Evolutionary conservation across 2,329 filamentous ascomycete genomes (phyloP).

Genomic region (Botryosphaeria dothidea): DNA sequence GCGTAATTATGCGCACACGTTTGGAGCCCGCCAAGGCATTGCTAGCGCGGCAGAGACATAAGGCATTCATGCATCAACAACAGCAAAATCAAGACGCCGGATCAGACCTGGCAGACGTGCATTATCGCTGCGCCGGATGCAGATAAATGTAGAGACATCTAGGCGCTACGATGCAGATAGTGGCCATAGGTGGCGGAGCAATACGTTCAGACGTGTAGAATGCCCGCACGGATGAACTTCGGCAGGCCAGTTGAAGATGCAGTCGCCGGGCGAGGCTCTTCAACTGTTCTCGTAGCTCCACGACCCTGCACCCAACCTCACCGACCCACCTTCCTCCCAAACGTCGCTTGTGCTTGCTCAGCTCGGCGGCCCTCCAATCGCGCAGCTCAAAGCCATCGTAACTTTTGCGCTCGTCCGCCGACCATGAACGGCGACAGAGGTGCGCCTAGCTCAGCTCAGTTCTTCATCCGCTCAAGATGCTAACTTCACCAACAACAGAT

Average conservation of each 20-base stretch:
- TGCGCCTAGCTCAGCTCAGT: background rate
- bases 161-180: background rate
- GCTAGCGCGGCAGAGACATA: background rate
- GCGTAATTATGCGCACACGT: background rate
- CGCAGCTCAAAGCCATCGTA: background rate
- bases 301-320: background rate
- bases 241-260: background rate
- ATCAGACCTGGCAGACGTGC: too few species aligned
- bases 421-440: constrained; percentile 20
- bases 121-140: too few species aligned
- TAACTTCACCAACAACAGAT: constrained; percentile 9
- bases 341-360: constrained; percentile 3
- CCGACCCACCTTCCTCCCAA: background rate
- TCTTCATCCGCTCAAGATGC: constrained; percentile 9
- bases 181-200: background rate
- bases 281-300: constrained; percentile 13
- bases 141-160: too few species aligned
- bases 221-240: background rate
- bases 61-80: background rate
- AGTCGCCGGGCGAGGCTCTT: constrained; percentile 8
- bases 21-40: too few species aligned
- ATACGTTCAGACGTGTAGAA: too few species aligned
- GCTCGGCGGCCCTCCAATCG: constrained; percentile 13
- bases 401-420: constrained; percentile 6
- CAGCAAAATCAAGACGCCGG: too few species aligned